Evolutionary conservation across 2,329 filamentous ascomycete species (phyloP).

Genomic region (Arachnomyces sp.): DNA sequence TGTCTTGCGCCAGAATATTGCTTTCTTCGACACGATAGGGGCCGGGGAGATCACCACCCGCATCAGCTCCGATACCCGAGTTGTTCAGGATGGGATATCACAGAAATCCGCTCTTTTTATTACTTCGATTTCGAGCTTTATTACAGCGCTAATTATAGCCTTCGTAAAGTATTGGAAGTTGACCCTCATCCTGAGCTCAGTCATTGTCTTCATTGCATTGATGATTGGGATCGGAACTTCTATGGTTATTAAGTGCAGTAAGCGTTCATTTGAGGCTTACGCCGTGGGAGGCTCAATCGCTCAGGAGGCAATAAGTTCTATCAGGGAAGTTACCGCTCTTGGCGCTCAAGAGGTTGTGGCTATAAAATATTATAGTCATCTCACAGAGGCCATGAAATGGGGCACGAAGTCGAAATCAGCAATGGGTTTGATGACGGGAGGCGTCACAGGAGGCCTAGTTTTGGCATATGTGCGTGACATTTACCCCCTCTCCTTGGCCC

Average conservation of each 20-base stretch:
- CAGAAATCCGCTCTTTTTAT: constrained; percentile 78
- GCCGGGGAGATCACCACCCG: constrained; percentile 90
- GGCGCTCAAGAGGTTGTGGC: constrained; percentile 90
- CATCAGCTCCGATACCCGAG: constrained; percentile 88
- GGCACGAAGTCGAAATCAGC: constrained; percentile 65
- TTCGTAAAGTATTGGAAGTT: constrained; percentile 38
- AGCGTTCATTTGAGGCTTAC: constrained; percentile 58
- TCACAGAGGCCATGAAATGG: constrained; percentile 63
- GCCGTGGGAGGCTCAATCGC: constrained; percentile 79
- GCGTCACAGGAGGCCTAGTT: constrained; percentile 45
- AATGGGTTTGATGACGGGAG: constrained; percentile 17
- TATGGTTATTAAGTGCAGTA: constrained; percentile 17
- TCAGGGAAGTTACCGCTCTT: constrained; percentile 86
- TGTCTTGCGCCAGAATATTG: constrained; percentile 82
- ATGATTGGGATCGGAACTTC: constrained; percentile 17
- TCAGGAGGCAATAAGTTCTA: constrained; percentile 89
- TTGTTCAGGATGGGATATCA: constrained; percentile 88
- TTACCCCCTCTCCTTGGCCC: constrained; percentile 22
- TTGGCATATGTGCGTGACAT: constrained; percentile 41
- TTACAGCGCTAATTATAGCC: constrained; percentile 67
- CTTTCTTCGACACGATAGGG: constrained; percentile 85
- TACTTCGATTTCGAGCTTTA: constrained; percentile 69
- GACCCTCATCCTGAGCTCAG: constrained; percentile 38
- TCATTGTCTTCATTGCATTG: constrained; percentile 38
- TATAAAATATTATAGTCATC: constrained; percentile 70